phyloP scores from a whole-genome alignment of 495 filamentous ascomycete genomes.

The Aspergillus carlsbadensis region DNA sequence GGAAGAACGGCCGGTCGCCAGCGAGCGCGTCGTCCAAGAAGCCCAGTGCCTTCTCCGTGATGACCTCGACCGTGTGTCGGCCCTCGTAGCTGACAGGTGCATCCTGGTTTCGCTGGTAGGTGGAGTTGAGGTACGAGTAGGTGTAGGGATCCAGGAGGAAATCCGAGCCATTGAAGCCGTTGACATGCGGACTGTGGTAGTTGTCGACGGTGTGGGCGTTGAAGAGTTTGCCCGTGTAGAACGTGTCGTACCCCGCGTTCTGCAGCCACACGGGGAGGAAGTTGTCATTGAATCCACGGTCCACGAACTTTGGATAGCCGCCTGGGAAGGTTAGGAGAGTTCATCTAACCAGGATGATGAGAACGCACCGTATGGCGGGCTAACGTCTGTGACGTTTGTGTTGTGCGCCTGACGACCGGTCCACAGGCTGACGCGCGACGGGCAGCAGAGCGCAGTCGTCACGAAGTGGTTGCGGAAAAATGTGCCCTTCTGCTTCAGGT shows the following conservation, averaged over 20 bases:
- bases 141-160: constrained; percentile 65
- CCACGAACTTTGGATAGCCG: constrained; percentile 65
- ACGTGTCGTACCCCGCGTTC: constrained; percentile 60
- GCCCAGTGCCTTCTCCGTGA: constrained; percentile 52
- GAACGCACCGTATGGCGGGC: constrained; percentile 54
- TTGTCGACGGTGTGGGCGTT: constrained; percentile 56
- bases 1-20: constrained; percentile 61
- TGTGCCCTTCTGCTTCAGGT: constrained; percentile 49
- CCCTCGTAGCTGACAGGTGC: constrained; percentile 47
- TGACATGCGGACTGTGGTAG: constrained; percentile 51
- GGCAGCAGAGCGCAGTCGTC: constrained; percentile 60
- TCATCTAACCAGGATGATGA: neutral
- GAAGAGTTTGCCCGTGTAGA: constrained; percentile 66
- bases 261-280: constrained; percentile 67
- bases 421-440: constrained; percentile 54
- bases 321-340: constrained; percentile 34
- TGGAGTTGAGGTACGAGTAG: constrained; percentile 60
- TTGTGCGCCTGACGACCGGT: constrained; percentile 65
- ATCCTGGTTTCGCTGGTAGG: constrained; percentile 55
- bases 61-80: constrained; percentile 52
- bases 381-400: constrained; percentile 66
- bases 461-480: constrained; percentile 52
- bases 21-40: constrained; percentile 60
- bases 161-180: constrained; percentile 51
- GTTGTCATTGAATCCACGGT: constrained; percentile 55